Base-by-base conservation (phyloP, 75 land plant genomes). In the Picea glauca region DNA sequence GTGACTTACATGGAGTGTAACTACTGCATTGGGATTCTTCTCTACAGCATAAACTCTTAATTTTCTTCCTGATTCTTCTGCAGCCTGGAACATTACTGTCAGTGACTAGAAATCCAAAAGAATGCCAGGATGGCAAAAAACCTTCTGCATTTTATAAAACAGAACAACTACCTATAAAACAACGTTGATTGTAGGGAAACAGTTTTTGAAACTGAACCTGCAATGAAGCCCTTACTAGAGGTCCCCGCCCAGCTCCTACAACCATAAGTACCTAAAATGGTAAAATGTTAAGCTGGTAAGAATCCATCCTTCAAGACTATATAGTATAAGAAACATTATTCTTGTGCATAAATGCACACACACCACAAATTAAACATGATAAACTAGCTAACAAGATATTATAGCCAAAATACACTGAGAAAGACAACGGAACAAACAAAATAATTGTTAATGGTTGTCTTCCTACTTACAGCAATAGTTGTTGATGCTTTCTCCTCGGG, bases 1-100 rank as follows among this genome's bases (percentile, higher is more conserved):
- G 56, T 50, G 43, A 85, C 91, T 85, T 82, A 95, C 98, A 91
- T 93, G 92, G 54, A 98, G 92, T 26, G 98, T 95, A 9, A 98
- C 93, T n/a, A 98, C 94, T 40, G 96, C 99, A 89, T 98, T 98
- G 32, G 98, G 98, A 82, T 98, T 98, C 83, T 98, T 98, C 82
- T 98, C 99, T 66, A 98, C 96, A 56, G 98, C 99, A 86, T 98
- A 98, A 59, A 98, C 92, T 62, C 89, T 94, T 63, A 98, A 78
- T 62, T 85, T 87, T 40, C 96, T 84, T 35, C 91, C 93, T 61
- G 94, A 83, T 83, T 98, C 96, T 78, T 92, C 90, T 58, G 96
- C 93, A 63, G 98, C 99, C 96, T 98, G 76, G 58, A 75, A 13
- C 66, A 11, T 15, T n/a, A 78, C 23, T 58, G 40, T 38, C 40